Percentiles rank a stretch among this genome's conserved stretches.
phyloP scores from a whole-genome alignment of 768 basidiomycete species.

The Tylopilus sp. region DNA sequence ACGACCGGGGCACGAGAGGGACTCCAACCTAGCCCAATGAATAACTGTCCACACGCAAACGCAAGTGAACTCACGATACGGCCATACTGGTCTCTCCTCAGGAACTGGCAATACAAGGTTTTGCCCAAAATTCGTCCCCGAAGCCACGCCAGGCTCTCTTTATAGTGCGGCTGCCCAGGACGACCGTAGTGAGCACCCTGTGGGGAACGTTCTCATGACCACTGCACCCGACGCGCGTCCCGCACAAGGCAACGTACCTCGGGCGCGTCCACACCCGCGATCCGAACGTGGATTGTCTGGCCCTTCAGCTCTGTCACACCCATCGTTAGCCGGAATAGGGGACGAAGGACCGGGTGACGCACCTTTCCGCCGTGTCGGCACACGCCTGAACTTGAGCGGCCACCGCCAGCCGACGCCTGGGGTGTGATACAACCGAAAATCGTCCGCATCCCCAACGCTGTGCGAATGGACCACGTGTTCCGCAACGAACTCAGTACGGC shows the following conservation, averaged over 20 bases:
- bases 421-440: conserved; percentile 82
- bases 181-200: conserved; percentile 85
- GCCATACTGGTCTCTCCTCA: conserved; percentile 78
- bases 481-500: neutral
- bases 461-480: neutral
- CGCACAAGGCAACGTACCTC: conserved; percentile 50
- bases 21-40: conserved; percentile 58
- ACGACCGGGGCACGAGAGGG: conserved; percentile 45
- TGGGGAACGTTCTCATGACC: neutral
- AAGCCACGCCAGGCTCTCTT: conserved; percentile 77
- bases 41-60: neutral
- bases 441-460: conserved; percentile 86
- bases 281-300: conserved; percentile 81
- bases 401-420: conserved; percentile 73
- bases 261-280: conserved; percentile 91
- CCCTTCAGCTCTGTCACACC: conserved; percentile 59
- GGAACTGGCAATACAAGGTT: conserved; percentile 65
- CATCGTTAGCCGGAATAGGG: neutral
- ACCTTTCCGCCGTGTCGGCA: conserved; percentile 65
- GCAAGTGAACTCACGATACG: conserved; percentile 57
- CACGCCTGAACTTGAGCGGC: conserved; percentile 63
- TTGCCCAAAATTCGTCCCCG: conserved; percentile 52
- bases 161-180: conserved; percentile 66
- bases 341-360: neutral
- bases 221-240: too few relatives aligned